Evolutionary conservation across 1,284 basidiomycete species (phyloP), one percentile per base, ranked within the genome.

Genomic region (Marasmius fiardii): DNA sequence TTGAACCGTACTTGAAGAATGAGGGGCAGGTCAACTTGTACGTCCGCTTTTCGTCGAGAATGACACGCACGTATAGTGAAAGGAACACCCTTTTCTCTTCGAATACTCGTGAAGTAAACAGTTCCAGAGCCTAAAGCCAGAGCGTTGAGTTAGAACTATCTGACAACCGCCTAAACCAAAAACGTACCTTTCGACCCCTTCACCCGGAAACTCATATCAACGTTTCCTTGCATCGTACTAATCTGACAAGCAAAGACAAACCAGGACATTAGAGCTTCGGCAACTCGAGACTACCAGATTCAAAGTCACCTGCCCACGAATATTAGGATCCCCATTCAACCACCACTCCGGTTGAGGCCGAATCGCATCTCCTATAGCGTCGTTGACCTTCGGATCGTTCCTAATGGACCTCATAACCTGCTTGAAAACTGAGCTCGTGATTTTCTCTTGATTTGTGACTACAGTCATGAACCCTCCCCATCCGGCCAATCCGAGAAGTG

Each of bases 31-130:
- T 37, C 21, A 28, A 54, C 51, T 28, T 6, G 33, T 35, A 47
- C 8, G 41, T n/a, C n/a, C n/a, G n/a, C n/a, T n/a, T n/a, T n/a
- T n/a, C n/a, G n/a, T 2, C 11, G 23, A 7, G 14, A 47, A 43
- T 20, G n/a, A 48, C 21, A 44, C 43, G 26, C 34, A 79, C 88
- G 61, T 68, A 86, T 85, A 33, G 78, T 82, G 66, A 88, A 92
- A 0, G 80, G 78, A 43, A 80, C 72, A 4, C 88, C 89, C 64
- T 90, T 91, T n/a, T 79, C 82, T 71, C 82, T 85, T 45, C 89
- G 78, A 57, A 90, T 85, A 65, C 87, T 90, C 5, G 89, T 91
- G 67, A 91, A 91, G 65, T 91, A 91, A 0, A 91, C 67, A 6
- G 87, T 91, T 5, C 89, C 89, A 14, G 82, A 75, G 18, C 80